Evolutionary conservation across 768 basidiomycete species (phyloP), one percentile per base, ranked within the genome.

Genomic region (Serpula lacrymans): DNA sequence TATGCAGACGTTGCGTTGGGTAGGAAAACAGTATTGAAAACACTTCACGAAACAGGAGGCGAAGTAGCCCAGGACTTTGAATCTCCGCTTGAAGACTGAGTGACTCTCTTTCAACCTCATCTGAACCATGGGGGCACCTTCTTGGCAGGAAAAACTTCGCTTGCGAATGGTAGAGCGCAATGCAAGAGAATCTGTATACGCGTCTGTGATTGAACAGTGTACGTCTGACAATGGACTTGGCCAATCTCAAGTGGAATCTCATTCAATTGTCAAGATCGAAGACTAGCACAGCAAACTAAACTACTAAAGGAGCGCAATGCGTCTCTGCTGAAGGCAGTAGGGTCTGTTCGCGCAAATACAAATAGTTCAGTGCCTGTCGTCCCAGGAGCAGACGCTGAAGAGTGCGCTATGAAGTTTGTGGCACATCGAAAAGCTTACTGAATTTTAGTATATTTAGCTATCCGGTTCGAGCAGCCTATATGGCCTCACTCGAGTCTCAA

Each of bases 151-250:
- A 60, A 70, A 79, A 46, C 70, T 91, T 39, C 77, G 88, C 35
- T 68, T 83, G 30, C 78, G 89, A 52, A 81, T 97, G 39, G 73
- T 81, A 50, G 84, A 88, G 58, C 80, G 93, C 48, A 91, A 98
- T 59, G 77, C 78, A 45, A 78, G 77, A 47, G 90, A 93, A 57
- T 79, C 82, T 35, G 78, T 84, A 13, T 89, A 85, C 61, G 77
- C 88, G 8, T 78, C 84, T 29, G 74, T 97, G 46, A 93, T 97
- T 47, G 88, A 94, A 57, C 90, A 95, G 70, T 95, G 94, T 96
- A 64, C 39, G 84, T 70, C 36, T 37, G 14, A 16, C 13, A 0
- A 9, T 13, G n/a, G n/a, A n/a, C n/a, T n/a, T n/a, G n/a, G n/a
- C 33, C 42, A 37, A 16, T 47, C 35, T 39, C 27, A 31, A 8